These are phyloP conservation scores for Hymenoscyphus scutula DNA, from an alignment of 2,329 filamentous ascomycete species.

Conservation along the genomic window DNA sequence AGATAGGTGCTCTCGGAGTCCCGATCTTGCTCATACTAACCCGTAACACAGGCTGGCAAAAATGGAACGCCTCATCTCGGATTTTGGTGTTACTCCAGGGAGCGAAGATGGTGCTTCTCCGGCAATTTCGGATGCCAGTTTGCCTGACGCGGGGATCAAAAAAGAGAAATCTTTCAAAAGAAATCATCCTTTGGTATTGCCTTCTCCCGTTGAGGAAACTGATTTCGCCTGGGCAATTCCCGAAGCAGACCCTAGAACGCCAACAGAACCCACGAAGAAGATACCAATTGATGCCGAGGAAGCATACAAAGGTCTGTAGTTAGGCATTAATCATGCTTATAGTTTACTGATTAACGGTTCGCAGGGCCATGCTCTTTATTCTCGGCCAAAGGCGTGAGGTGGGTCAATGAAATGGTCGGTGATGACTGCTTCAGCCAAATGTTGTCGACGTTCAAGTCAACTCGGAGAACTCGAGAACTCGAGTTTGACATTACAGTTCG, in stretches of 20 bases:
- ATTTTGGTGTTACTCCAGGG: constrained; percentile 13
- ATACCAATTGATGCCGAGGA: constrained; percentile 4
- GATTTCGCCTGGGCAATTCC: constrained; percentile 13
- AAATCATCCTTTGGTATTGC: not conserved
- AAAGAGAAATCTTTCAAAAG: constrained; percentile 8
- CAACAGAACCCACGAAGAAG: constrained; percentile 4
- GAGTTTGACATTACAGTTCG: constrained; percentile 14
- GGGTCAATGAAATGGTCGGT: constrained; percentile 18
- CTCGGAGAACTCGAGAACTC: constrained; percentile 5
- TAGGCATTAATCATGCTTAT: not conserved
- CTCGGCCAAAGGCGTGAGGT: constrained; percentile 15
- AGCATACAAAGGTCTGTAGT: not conserved
- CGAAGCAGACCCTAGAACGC: not conserved
- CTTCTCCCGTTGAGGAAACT: constrained; percentile 10
- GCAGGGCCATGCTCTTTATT: constrained; percentile 20
- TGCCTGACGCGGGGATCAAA: not conserved
- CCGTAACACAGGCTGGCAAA: constrained; percentile 13
- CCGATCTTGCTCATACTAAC: not conserved
- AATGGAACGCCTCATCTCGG: constrained; percentile 22
- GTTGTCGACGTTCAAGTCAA: constrained; percentile 8
- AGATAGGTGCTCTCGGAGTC: constrained; percentile 2
- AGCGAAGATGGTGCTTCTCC: constrained; percentile 12
- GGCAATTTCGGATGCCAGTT: constrained; percentile 12
- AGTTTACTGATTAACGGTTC: not conserved
- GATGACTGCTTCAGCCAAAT: constrained; percentile 19